Evolutionary conservation across 306 rosid genomes (phyloP), one percentile per base, ranked within the genome.

Genomic region (Quercus berberidifolia): DNA sequence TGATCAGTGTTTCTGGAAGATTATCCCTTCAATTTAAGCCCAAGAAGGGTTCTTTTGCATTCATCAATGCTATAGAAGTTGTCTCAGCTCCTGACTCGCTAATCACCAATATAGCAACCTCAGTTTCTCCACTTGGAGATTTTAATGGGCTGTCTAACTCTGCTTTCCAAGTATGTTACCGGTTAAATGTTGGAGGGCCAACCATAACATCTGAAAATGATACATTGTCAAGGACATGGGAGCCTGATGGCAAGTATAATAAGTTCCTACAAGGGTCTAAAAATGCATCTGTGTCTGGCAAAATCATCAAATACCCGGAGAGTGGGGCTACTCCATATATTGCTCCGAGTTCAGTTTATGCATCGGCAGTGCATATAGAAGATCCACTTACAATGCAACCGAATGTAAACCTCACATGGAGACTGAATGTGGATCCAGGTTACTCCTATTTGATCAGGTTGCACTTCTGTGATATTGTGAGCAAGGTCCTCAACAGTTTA

Each of bases 391-490:
- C 82, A 0, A 76, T 57, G 71, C 83, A 85, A 12, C 83, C 82
- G 2, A 88, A 83, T 46, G 84, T 91, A 84, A 94, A 94, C 30
- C 88, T 94, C 25, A 89, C 83, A 52, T 94, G 97, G 98, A 78
- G 68, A 77, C 46, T 94, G 69, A 76, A 79, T 38, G 94, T 90
- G n/a, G 98, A 92, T 12, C 55, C 43, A 20, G 83, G 84, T 46
- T 89, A 79, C 60, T 89, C 92, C 17, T 94, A 92, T 76, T 85
- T 92, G 87, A 80, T 94, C 55, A 91, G 98, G 72, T 20, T 92
- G 80, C 98, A 94, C 83, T 94, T 94, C 57, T 91, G 97, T 62
- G 98, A 94, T 80, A 92, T 94, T 35, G 88, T 92, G n/a, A 92
- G 97, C 83, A 74, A 60, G 52, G 64, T 72, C 17, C 83, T 91